Conservation (phyloP, 257 asterid species). For the Gynochthodes officinalis region DNA sequence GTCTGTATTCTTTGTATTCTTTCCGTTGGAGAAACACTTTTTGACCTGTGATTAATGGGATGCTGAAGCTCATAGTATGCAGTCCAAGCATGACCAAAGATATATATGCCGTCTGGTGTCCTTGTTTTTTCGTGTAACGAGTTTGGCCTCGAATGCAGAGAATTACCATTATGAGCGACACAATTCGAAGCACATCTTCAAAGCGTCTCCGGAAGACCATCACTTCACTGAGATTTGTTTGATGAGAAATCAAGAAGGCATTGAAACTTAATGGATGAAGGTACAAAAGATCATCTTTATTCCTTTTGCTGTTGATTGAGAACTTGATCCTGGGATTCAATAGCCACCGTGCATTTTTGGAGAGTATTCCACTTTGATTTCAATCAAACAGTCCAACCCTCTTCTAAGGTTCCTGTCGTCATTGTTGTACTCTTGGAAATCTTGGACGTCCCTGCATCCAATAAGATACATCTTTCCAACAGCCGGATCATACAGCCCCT, state of each 20-base stretch:
- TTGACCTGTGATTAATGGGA: background rate
- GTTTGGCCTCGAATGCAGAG: constrained; percentile 13
- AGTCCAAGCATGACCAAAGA: constrained; percentile 20
- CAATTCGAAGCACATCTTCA: constrained; percentile 8
- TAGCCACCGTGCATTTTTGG: constrained; percentile 23
- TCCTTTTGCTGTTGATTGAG: constrained; percentile 20
- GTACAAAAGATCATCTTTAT: constrained; percentile 12
- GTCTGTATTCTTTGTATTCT: constrained; percentile 4
- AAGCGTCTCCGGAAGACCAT: constrained; percentile 11
- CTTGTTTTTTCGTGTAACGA: background rate
- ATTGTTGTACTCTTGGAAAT: too few relatives aligned
- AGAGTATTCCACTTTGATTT: constrained; percentile 17
- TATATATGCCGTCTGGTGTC: constrained; percentile 3
- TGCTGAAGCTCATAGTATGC: constrained; percentile 13
- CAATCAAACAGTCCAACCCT: constrained; percentile 11
- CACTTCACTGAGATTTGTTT: background rate
- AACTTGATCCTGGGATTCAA: constrained; percentile 18
- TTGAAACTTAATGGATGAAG: background rate
- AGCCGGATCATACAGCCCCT: constrained; percentile 17
- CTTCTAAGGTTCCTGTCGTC: background rate
- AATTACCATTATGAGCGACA: constrained; percentile 9
- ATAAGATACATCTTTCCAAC: constrained; percentile 16
- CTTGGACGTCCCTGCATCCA: constrained; percentile 15
- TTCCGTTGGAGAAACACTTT: constrained; percentile 15
- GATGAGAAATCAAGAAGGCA: background rate